phyloP scores from a whole-genome alignment of 371 early-diverging fungal genomes.

The Mucor velutinosus region DNA sequence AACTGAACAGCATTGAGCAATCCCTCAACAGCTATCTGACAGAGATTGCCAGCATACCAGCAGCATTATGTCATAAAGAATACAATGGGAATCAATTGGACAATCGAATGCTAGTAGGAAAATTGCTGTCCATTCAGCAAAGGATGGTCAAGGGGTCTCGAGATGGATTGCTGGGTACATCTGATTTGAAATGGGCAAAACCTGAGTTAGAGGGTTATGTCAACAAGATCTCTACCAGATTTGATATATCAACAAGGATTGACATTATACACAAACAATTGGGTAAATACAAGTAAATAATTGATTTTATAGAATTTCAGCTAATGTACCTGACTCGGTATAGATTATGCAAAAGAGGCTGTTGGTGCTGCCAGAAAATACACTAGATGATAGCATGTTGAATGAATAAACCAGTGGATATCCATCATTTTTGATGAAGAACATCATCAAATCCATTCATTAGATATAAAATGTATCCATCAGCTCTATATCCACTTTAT shows the following conservation, averaged over 20 bases:
- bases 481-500: too few relatives aligned
- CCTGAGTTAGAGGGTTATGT: background rate
- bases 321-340: background rate
- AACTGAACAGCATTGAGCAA: slow-evolving; percentile 25
- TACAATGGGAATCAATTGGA: background rate
- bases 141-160: slow-evolving; percentile 5
- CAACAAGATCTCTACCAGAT: background rate
- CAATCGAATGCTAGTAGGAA: background rate
- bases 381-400: too few relatives aligned
- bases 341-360: background rate
- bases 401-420: background rate
- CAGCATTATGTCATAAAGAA: background rate
- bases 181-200: slow-evolving; percentile 33
- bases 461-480: too few relatives aligned
- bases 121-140: background rate
- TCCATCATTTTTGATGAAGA: background rate
- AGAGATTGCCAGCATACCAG: background rate
- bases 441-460: background rate
- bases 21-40: background rate
- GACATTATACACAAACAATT: background rate
- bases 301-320: background rate
- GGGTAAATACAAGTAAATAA: background rate
- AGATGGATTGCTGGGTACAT: slow-evolving; percentile 29
- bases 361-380: background rate
- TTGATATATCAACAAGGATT: background rate